Conservation (phyloP, 495 filamentous ascomycete genomes). For the Podospora appendiculata region DNA sequence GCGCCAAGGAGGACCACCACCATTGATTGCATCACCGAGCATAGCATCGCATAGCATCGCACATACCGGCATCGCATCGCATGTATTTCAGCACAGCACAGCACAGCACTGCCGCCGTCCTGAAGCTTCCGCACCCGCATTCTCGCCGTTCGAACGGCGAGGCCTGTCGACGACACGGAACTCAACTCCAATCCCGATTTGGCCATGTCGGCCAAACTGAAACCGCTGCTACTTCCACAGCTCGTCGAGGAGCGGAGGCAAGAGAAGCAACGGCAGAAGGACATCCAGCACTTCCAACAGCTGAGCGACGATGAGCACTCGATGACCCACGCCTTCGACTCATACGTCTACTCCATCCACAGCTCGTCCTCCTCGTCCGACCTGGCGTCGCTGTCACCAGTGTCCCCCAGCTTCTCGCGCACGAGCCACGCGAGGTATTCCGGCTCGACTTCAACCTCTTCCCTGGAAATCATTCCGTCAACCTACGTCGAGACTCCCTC, state of each 20-base stretch:
- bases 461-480: constrained; percentile 34
- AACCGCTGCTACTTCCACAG: constrained; percentile 41
- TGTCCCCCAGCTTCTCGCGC: constrained; percentile 53
- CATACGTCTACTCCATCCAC: constrained; percentile 21
- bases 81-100: neutral
- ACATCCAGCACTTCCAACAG: constrained; percentile 11
- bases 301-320: constrained; percentile 11
- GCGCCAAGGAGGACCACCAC: too few species aligned
- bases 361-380: constrained; percentile 53
- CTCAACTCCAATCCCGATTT: neutral
- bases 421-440: constrained; percentile 50
- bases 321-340: too few species aligned
- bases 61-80: too few species aligned
- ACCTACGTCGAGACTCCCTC: constrained; percentile 35
- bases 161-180: neutral
- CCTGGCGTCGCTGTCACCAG: constrained; percentile 50
- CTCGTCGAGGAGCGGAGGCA: constrained; percentile 45
- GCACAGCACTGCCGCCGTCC: neutral
- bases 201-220: constrained; percentile 44
- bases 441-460: constrained; percentile 40
- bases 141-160: neutral
- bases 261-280: constrained; percentile 20
- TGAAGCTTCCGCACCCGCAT: neutral
- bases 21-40: too few species aligned
- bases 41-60: too few species aligned